Percentiles rank a stretch among this genome's conserved stretches.
These are phyloP conservation scores for Ascochyta rabiei DNA, from an alignment of 2,329 filamentous ascomycete genomes.

Conservation along the genomic window DNA sequence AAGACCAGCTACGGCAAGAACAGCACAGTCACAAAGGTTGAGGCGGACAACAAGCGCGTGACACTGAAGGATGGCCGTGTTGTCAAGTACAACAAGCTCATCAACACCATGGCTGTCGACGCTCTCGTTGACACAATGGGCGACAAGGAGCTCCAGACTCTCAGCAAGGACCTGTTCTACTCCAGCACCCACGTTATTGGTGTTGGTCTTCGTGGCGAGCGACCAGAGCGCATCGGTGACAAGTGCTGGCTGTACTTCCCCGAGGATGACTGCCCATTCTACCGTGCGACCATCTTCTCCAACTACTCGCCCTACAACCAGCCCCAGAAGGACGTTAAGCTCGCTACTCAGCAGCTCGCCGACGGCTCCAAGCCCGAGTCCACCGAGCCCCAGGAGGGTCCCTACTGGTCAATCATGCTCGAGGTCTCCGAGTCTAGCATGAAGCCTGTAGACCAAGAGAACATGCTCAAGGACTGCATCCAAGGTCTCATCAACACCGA, in stretches of 20 bases:
- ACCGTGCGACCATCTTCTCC: conserved; percentile 99
- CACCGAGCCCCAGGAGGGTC: conserved; percentile 77
- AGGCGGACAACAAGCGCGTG: conserved; percentile 83
- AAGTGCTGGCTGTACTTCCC: conserved; percentile 99
- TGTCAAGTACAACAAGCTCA: conserved; percentile 87
- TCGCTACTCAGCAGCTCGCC: conserved; percentile 83
- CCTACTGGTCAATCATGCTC: conserved; percentile 99
- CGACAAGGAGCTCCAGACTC: conserved; percentile 78
- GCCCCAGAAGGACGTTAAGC: conserved; percentile 79
- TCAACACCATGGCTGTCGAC: conserved; percentile 97
- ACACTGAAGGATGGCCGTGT: conserved; percentile 83
- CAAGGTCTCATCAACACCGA: conserved; percentile 97
- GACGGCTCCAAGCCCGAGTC: conserved; percentile 81
- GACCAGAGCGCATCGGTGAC: conserved; percentile 95
- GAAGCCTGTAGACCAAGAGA: conserved; percentile 90
- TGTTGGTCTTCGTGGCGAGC: conserved; percentile 88
- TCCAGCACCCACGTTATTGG: conserved; percentile 97
- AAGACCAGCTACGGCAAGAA: conserved; percentile 90
- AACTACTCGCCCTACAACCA: conserved; percentile 99
- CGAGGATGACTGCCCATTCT: conserved; percentile 98
- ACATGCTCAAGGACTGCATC: conserved; percentile 87
- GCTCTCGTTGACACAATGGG: conserved; percentile 84
- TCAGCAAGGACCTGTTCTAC: conserved; percentile 94
- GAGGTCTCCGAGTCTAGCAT: conserved; percentile 94
- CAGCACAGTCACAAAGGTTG: conserved; percentile 82